phyloP scores from a whole-genome alignment of 2,329 filamentous ascomycete genomes.

The Capronia epimyces region DNA sequence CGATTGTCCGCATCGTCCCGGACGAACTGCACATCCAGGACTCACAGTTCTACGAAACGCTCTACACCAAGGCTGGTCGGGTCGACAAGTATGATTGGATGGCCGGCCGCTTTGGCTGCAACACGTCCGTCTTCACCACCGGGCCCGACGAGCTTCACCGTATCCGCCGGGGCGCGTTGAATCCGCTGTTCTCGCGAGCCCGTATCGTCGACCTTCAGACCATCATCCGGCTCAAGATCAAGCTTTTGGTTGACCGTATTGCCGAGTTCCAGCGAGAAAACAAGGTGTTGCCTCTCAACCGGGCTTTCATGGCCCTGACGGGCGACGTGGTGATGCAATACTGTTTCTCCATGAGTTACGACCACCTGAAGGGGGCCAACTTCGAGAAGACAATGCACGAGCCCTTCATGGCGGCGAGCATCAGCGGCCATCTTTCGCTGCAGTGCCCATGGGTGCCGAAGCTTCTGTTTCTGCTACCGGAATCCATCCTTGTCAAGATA shows the following conservation, averaged over 20 bases:
- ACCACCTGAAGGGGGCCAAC: slow-evolving; percentile 24
- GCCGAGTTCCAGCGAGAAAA: slow-evolving; percentile 16
- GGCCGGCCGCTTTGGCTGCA: slow-evolving; percentile 31
- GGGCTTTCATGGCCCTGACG: slow-evolving; percentile 26
- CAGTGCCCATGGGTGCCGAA: slow-evolving; percentile 27
- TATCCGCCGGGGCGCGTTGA: slow-evolving; percentile 32
- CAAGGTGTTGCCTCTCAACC: slow-evolving; percentile 15
- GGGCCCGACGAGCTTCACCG: slow-evolving; percentile 32
- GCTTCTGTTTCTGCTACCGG: slow-evolving; percentile 13
- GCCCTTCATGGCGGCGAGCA: slow-evolving; percentile 26
- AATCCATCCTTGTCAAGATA: slow-evolving; percentile 16
- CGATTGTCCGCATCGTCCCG: slow-evolving; percentile 34
- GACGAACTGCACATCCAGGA: slow-evolving; percentile 35
- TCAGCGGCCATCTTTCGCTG: slow-evolving; percentile 23
- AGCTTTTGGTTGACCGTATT: slow-evolving; percentile 27
- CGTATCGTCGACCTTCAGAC: slow-evolving; percentile 30
- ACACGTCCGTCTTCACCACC: slow-evolving; percentile 32
- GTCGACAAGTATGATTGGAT: slow-evolving; percentile 33
- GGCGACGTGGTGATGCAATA: slow-evolving; percentile 32
- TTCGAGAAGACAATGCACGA: slow-evolving; percentile 28
- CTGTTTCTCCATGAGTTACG: slow-evolving; percentile 29
- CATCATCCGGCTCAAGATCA: slow-evolving; percentile 30
- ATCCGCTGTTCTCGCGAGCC: slow-evolving; percentile 34
- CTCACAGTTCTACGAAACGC: slow-evolving; percentile 30
- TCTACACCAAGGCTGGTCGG: slow-evolving; percentile 33